Percentiles rank a stretch among this genome's conserved stretches.
phyloP scores from a whole-genome alignment of 306 rosid species.

The Casuarina cunninghamiana region DNA sequence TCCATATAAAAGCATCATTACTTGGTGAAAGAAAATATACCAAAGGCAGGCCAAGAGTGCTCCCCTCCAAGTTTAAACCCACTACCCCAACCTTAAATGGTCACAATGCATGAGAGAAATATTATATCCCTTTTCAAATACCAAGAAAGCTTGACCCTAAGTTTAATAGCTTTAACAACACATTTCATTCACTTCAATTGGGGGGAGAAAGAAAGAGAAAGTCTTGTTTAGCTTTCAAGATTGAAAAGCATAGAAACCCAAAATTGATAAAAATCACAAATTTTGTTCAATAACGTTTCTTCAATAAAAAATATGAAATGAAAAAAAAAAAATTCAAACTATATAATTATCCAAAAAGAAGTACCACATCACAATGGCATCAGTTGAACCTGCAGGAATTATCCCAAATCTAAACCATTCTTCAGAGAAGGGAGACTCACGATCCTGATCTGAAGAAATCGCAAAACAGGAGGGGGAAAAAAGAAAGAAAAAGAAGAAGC shows the following conservation, averaged over 20 bases:
- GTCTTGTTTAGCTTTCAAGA: not conserved
- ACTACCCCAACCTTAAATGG: too few species aligned
- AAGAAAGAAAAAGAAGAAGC: not conserved
- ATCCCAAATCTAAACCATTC: constrained; percentile 80
- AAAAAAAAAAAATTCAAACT: constrained; percentile 2
- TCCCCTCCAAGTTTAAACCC: too few species aligned
- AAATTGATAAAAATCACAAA: constrained; percentile 1
- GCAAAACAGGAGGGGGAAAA: constrained; percentile 23
- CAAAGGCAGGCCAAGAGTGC: too few species aligned
- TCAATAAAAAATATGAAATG: not conserved
- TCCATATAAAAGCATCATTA: too few species aligned
- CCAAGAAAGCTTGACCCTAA: too few species aligned
- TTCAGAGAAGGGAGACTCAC: constrained; percentile 52
- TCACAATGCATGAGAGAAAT: too few species aligned
- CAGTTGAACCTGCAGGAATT: constrained; percentile 97
- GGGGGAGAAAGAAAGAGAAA: too few species aligned
- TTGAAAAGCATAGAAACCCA: constrained; percentile 17
- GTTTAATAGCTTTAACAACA: too few species aligned
- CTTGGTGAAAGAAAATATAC: too few species aligned
- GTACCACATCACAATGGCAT: constrained; percentile 94
- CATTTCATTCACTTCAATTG: too few species aligned
- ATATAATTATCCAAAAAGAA: constrained; percentile 15
- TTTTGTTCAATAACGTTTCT: constrained; percentile 1
- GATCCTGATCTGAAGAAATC: constrained; percentile 57
- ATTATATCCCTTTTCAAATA: too few species aligned